Conservation (phyloP, 2,329 filamentous ascomycete genomes). For the Verticillium zaregamsianum region DNA sequence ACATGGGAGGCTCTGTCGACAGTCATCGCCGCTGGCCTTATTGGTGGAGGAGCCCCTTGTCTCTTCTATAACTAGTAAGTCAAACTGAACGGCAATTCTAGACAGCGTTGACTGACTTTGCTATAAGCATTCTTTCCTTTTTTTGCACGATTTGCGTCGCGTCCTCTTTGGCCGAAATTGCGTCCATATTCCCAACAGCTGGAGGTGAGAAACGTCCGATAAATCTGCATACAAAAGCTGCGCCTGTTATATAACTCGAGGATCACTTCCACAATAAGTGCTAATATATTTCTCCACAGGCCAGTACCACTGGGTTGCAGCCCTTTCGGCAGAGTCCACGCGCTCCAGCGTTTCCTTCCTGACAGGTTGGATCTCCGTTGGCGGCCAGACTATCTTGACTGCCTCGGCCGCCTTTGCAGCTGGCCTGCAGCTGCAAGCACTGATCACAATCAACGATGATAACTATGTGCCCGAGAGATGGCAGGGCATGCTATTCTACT, state of each 20-base stretch:
- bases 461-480: conserved; percentile 35
- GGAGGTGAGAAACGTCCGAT: conserved; percentile 17
- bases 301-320: conserved; percentile 42
- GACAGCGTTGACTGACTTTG: not conserved
- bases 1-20: conserved; percentile 46
- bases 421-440: conserved; percentile 36
- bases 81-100: not conserved
- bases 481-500: conserved; percentile 44
- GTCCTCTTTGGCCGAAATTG: conserved; percentile 33
- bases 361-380: conserved; percentile 40
- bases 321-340: conserved; percentile 26
- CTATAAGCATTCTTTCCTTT: conserved; percentile 34
- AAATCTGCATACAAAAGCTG: not conserved
- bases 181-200: conserved; percentile 30
- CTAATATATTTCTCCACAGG: conserved; percentile 17
- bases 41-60: conserved; percentile 40
- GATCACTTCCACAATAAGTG: not conserved
- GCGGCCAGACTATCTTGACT: conserved; percentile 40
- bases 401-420: conserved; percentile 42
- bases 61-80: conserved; percentile 39
- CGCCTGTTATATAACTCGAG: not conserved
- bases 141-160: conserved; percentile 33
- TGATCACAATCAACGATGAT: conserved; percentile 37
- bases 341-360: conserved; percentile 33
- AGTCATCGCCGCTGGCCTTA: conserved; percentile 38